Evolutionary conservation across 441 rosid species (phyloP).

Genomic region (Isatis lusitanica): DNA sequence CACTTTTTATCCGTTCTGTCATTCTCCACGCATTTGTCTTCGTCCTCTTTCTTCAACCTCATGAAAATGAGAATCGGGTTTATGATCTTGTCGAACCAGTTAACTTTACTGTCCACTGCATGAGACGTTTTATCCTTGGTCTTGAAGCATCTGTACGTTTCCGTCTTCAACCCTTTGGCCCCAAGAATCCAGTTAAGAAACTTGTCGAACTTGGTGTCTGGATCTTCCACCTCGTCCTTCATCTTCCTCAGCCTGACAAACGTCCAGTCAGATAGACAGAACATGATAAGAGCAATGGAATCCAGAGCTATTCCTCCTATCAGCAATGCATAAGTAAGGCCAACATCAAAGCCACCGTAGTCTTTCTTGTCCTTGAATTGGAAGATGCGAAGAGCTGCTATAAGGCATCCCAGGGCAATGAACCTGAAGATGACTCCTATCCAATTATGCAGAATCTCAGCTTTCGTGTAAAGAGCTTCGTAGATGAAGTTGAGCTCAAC

Average conservation of each 20-base stretch:
- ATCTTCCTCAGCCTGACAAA: constrained; percentile 31
- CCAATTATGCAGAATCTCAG: constrained; percentile 35
- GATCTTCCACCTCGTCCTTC: constrained; percentile 6
- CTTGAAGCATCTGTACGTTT: too few relatives aligned
- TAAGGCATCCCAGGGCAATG: constrained; percentile 31
- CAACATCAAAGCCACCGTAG: constrained; percentile 32
- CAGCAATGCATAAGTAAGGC: constrained; percentile 51
- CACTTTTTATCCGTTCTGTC: too few relatives aligned
- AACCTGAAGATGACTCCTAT: constrained; percentile 38
- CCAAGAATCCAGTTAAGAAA: too few relatives aligned
- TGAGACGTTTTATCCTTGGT: too few relatives aligned
- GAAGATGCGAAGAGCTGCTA: constrained; percentile 37
- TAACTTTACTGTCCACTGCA: too few relatives aligned
- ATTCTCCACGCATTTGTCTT: too few relatives aligned
- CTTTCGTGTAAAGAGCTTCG: constrained; percentile 54
- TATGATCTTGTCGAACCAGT: background rate
- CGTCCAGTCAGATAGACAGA: constrained; percentile 52
- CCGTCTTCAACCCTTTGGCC: too few relatives aligned
- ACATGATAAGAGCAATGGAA: constrained; percentile 39
- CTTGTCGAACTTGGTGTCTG: too few relatives aligned
- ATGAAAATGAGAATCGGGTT: background rate
- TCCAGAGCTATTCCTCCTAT: constrained; percentile 49
- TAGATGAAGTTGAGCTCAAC: constrained; percentile 64
- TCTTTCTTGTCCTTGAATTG: constrained; percentile 17
- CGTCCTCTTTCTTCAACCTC: background rate